Evolutionary conservation across 202 grass and related monocot genomes (phyloP).

Genomic region (Schoenoplectus triqueter): DNA sequence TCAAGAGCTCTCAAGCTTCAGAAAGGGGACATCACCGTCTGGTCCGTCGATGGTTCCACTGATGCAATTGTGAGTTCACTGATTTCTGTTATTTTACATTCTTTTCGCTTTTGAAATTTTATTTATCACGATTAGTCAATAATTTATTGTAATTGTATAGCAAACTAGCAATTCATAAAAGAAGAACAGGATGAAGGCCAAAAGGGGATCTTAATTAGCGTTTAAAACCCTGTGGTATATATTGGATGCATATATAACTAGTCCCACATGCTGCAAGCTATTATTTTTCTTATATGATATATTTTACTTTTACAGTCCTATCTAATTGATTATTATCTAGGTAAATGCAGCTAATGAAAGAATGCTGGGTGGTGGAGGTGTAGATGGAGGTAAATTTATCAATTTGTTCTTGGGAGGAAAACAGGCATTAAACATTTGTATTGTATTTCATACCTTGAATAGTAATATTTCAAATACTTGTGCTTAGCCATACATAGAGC

Average conservation of each 20-base stretch:
- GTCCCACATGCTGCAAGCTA: conserved; percentile 1
- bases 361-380: conserved; percentile 89
- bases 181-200: neutral
- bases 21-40: conserved; percentile 81
- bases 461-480: neutral
- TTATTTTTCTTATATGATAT: neutral
- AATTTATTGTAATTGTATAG: neutral
- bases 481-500: conserved; percentile 82
- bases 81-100: neutral
- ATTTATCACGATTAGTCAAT: neutral
- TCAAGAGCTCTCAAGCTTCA: conserved; percentile 67
- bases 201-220: neutral
- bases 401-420: conserved; percentile 15
- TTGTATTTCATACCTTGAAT: conserved; percentile 31
- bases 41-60: conserved; percentile 77
- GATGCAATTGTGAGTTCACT: conserved; percentile 66
- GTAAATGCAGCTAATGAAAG: conserved; percentile 87
- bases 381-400: conserved; percentile 71
- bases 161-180: neutral
- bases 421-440: conserved; percentile 7
- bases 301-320: neutral
- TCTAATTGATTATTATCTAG: conserved; percentile 40
- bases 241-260: neutral
- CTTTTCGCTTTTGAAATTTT: neutral
- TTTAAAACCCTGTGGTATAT: neutral